Conservation (phyloP, 2,329 filamentous ascomycete genomes). For the Curvularia sp. region DNA sequence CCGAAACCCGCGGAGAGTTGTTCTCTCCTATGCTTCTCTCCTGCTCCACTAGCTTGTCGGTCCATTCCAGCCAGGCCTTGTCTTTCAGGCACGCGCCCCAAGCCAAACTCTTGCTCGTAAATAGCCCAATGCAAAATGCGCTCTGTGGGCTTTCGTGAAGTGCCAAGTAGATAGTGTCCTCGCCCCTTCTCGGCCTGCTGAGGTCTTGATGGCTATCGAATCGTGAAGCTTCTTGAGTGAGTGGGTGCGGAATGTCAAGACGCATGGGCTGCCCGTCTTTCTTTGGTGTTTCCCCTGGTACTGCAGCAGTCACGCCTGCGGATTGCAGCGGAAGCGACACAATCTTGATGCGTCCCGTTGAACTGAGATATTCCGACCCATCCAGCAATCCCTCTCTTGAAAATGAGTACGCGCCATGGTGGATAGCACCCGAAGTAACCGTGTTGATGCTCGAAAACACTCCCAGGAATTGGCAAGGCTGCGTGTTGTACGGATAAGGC, state of each 20-base stretch:
- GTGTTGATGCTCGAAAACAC: conserved; percentile 31
- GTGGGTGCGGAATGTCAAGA: conserved; percentile 35
- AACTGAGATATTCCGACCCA: conserved; percentile 31
- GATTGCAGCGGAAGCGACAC: conserved; percentile 21
- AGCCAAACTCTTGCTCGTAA: conserved; percentile 24
- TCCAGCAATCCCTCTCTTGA: conserved; percentile 32
- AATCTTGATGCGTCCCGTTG: conserved; percentile 35
- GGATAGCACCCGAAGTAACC: conserved; percentile 28
- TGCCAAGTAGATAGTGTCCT: conserved; percentile 25
- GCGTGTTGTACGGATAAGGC: conserved; percentile 30
- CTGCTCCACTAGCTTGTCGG: conserved; percentile 24
- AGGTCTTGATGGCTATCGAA: conserved; percentile 14
- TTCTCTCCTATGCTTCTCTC: conserved; percentile 14
- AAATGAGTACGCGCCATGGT: conserved; percentile 33
- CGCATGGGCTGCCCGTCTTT: conserved; percentile 18
- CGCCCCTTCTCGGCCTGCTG: neutral
- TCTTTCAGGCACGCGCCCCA: conserved; percentile 38
- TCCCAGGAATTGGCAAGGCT: conserved; percentile 30
- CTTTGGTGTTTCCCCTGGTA: conserved; percentile 15
- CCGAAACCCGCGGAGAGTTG: conserved; percentile 23
- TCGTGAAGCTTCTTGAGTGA: conserved; percentile 10
- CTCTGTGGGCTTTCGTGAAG: conserved; percentile 23
- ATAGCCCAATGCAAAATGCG: conserved; percentile 29
- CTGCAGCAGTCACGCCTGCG: conserved; percentile 19
- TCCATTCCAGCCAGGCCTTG: conserved; percentile 26